phyloP scores from a whole-genome alignment of 352 stramenopile genomes.

The Phytopythium oedochilum region DNA sequence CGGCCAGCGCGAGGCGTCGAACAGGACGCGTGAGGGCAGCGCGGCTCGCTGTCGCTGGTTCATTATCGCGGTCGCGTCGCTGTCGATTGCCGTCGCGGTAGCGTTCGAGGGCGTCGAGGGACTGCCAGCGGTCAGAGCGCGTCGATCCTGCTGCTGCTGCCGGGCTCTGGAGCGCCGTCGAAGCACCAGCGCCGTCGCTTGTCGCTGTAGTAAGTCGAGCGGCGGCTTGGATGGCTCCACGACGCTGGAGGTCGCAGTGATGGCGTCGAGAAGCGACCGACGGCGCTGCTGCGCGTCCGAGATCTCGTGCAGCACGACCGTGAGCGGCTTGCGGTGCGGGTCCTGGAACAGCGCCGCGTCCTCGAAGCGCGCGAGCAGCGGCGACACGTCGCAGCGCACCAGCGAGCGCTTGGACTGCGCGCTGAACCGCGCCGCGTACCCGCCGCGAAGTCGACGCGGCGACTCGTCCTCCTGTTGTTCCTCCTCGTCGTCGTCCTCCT shows the following conservation, averaged over 20 bases:
- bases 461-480: background rate
- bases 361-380: conserved; percentile 30
- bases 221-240: conserved; percentile 1
- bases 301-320: conserved; percentile 26
- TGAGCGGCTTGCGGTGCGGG: conserved; percentile 25
- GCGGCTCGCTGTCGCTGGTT: conserved; percentile 6
- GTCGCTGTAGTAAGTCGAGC: conserved; percentile 3
- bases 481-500: background rate
- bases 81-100: background rate
- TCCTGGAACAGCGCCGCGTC: conserved; percentile 24
- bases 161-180: conserved; percentile 1
- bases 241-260: background rate
- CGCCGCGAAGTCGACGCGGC: background rate
- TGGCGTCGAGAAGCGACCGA: background rate
- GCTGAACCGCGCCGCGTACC: conserved; percentile 19
- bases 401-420: conserved; percentile 26
- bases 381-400: conserved; percentile 19
- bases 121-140: too few species aligned
- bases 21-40: conserved; percentile 48
- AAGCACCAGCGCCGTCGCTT: conserved; percentile 13
- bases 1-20: conserved; percentile 30
- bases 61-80: background rate
- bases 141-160: background rate
- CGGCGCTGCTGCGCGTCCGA: background rate
- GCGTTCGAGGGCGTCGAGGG: background rate